Base-by-base conservation (phyloP, 768 basidiomycete species). In the Lyophyllum atratum region DNA sequence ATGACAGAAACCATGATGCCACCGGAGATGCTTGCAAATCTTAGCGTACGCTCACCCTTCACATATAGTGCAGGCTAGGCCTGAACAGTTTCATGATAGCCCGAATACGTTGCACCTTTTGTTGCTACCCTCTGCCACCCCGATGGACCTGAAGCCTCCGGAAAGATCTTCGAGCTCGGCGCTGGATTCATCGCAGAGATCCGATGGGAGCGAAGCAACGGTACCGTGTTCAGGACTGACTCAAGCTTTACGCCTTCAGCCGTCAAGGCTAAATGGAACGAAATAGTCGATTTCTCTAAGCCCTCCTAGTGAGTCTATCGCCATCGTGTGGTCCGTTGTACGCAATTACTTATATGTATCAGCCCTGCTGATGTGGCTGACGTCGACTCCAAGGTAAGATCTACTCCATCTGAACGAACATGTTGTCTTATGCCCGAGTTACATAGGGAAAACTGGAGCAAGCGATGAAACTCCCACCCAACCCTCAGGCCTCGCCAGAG, bases 1-100 rank as follows among this genome's bases (percentile, higher is more conserved):
- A 98, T 98, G 96, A 97, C 95, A 2, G 95, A 89, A 66, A 97
- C 94, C 0, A 78, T 95, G 63, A 92, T 98, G 90, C 92, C 96
- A 9, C 89, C 90, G 19, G 96, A 98, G 55, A 86, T 97, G 83
- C 83, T 98, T 53, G 88, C 83, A n/a, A 90, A 92, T 65, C 75
- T 97, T 39, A 87, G 88, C 70, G 90, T 89, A 69, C 26, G 75
- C 63, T 12, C n/a, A 17, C 49, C 26, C 22, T 9, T 49, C 51
- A 22, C 21, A 21, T 19, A 24, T 14, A 29, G 39, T 39, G n/a
- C 49, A 69, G 17, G 64, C 45, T n/a, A 19, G 9, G 22, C 19
- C 19, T 53, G 24, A 37, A 54, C 3, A 21, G 33, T 25, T 3
- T 28, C 10, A 49, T 11, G 8, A 29, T 71, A 93, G 86, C 97